These are phyloP conservation scores for Stylonectria norvegica DNA, from an alignment of 2,329 filamentous ascomycete genomes.

Conservation along the genomic window DNA sequence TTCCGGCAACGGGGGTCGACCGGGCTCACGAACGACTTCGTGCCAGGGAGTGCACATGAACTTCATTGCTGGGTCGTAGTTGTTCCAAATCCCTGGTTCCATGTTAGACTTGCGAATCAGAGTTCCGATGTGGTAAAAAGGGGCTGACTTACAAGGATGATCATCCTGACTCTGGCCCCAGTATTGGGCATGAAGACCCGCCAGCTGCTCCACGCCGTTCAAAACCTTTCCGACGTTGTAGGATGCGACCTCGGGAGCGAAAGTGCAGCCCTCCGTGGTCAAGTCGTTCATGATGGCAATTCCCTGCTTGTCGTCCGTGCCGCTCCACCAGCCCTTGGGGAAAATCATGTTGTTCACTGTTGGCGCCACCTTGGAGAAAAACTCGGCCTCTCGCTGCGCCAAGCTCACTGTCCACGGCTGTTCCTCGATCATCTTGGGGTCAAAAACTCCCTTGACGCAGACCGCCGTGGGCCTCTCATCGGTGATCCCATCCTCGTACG, in stretches of 20 bases:
- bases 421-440: slow-evolving; percentile 30
- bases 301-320: slow-evolving; percentile 33
- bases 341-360: slow-evolving; percentile 29
- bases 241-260: slow-evolving; percentile 30
- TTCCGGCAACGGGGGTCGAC: slow-evolving; percentile 33
- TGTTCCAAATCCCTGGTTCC: slow-evolving; percentile 17
- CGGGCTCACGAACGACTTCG: slow-evolving; percentile 27
- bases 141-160: neutral
- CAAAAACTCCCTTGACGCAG: slow-evolving; percentile 39
- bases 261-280: slow-evolving; percentile 29
- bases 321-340: slow-evolving; percentile 37
- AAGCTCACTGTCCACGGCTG: slow-evolving; percentile 25
- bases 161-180: slow-evolving; percentile 20
- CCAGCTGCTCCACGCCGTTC: slow-evolving; percentile 38
- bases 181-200: slow-evolving; percentile 38
- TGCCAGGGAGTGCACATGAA: slow-evolving; percentile 32
- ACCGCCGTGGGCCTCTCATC: slow-evolving; percentile 16
- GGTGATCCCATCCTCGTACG: slow-evolving; percentile 24
- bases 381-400: slow-evolving; percentile 36
- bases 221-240: slow-evolving; percentile 33
- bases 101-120: neutral
- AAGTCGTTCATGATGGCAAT: slow-evolving; percentile 39
- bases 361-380: slow-evolving; percentile 36
- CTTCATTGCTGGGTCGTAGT: slow-evolving; percentile 31
- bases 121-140: neutral